A percentile compares a stretch with the other conserved stretches of the same genome.
Conservation (phyloP, 306 rosid species). For the Trifolium dubium region DNA sequence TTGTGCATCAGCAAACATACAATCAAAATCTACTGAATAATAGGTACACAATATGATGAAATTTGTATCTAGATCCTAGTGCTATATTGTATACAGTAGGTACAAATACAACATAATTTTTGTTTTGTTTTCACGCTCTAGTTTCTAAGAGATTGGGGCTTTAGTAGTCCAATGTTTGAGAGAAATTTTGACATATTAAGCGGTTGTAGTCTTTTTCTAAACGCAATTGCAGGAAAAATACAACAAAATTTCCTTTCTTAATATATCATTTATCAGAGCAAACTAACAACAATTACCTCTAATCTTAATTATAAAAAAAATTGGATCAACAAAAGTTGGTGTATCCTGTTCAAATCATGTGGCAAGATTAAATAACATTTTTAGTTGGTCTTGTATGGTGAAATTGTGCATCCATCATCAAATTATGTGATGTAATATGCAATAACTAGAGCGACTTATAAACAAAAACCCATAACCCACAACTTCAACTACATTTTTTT, state of each 20-base stretch:
- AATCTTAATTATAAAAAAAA: too few species aligned
- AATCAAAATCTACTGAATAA: not conserved
- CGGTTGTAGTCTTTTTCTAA: too few species aligned
- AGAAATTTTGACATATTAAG: too few species aligned
- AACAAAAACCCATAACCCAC: constrained; percentile 6
- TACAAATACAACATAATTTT: not conserved
- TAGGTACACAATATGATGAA: not conserved
- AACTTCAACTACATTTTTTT: too few species aligned
- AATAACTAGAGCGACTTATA: not conserved
- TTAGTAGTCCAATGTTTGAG: too few species aligned
- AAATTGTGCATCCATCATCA: not conserved
- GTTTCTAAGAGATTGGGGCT: too few species aligned
- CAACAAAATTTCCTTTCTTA: not conserved
- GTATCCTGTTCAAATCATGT: too few species aligned
- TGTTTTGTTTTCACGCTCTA: too few species aligned
- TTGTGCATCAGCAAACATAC: constrained; percentile 15
- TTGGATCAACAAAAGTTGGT: too few species aligned
- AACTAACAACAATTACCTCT: not conserved
- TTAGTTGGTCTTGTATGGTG: not conserved
- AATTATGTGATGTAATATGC: not conserved
- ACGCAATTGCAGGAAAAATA: not conserved
- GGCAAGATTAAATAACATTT: not conserved
- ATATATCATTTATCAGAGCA: not conserved
- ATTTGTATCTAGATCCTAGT: not conserved
- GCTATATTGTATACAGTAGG: not conserved